Conservation (phyloP, 495 filamentous ascomycete genomes). For the Aspergillus conjunctus region DNA sequence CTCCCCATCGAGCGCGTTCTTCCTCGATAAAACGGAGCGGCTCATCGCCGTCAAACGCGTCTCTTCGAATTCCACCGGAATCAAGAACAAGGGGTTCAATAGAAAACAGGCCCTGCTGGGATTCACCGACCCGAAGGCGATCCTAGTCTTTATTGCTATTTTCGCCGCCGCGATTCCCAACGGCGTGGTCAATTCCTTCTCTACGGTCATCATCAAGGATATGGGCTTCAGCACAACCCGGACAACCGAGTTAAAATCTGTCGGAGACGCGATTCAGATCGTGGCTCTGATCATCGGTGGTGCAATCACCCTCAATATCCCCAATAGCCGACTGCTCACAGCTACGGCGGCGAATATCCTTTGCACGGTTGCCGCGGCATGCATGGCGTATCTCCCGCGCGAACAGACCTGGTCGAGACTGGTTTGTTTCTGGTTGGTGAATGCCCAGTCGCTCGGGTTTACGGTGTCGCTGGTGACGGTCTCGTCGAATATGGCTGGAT, state of each 20-base stretch:
- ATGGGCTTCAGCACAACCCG: constrained; percentile 20
- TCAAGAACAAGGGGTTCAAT: neutral
- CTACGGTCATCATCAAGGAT: constrained; percentile 24
- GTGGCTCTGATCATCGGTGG: neutral
- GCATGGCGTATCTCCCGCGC: neutral
- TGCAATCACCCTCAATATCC: neutral
- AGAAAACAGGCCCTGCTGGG: neutral
- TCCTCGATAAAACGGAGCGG: neutral
- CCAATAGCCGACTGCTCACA: neutral
- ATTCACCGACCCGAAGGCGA: neutral
- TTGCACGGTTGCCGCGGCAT: neutral
- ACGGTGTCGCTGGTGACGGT: constrained; percentile 14
- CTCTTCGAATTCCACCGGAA: neutral
- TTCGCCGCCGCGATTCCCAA: constrained; percentile 23
- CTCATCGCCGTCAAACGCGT: neutral
- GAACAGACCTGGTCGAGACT: neutral
- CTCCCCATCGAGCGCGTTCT: neutral
- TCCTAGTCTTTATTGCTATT: constrained; percentile 17
- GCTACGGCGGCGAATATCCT: neutral
- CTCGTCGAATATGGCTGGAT: constrained; percentile 24
- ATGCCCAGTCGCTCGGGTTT: neutral
- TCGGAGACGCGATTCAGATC: neutral
- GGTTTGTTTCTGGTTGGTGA: neutral
- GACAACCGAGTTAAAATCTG: neutral
- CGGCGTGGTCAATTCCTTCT: constrained; percentile 23